A percentile compares a stretch with the other conserved stretches of the same genome.
phyloP scores from a whole-genome alignment of 2,329 filamentous ascomycete genomes.

The Sclerotinia nivalis region DNA sequence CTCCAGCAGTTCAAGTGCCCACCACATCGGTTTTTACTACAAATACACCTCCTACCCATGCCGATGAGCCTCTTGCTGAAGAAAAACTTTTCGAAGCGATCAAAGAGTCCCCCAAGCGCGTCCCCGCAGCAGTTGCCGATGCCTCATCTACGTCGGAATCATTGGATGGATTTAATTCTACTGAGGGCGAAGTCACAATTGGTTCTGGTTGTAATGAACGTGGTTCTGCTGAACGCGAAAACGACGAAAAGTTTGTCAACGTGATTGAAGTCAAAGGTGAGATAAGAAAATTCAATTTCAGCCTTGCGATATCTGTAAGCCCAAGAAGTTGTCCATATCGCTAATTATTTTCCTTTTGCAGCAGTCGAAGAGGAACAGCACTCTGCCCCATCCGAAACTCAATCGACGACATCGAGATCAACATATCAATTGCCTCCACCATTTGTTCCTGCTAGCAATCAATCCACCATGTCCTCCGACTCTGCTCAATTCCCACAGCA shows the following conservation, averaged over 20 bases:
- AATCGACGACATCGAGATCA: constrained; percentile 36
- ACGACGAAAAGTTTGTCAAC: not conserved
- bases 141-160: not conserved
- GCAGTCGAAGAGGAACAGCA: constrained; percentile 27
- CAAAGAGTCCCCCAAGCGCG: constrained; percentile 22
- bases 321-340: constrained; percentile 19
- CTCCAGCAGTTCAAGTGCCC: constrained; percentile 25
- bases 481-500: constrained; percentile 29
- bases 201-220: not conserved
- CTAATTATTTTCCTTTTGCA: constrained; percentile 16
- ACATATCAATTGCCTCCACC: constrained; percentile 49
- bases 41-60: constrained; percentile 8
- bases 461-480: constrained; percentile 27
- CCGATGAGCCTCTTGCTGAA: constrained; percentile 30
- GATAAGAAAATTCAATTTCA: constrained; percentile 27
- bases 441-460: constrained; percentile 45
- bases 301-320: not conserved
- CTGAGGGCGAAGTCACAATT: constrained; percentile 2
- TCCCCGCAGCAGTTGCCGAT: constrained; percentile 3
- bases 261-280: constrained; percentile 25
- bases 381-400: constrained; percentile 34
- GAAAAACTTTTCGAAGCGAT: constrained; percentile 21
- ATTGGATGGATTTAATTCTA: constrained; percentile 12
- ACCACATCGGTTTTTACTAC: constrained; percentile 25
- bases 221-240: constrained; percentile 8